phyloP scores from a whole-genome alignment of 2,329 filamentous ascomycete genomes.

The Talaromyces islandicus region DNA sequence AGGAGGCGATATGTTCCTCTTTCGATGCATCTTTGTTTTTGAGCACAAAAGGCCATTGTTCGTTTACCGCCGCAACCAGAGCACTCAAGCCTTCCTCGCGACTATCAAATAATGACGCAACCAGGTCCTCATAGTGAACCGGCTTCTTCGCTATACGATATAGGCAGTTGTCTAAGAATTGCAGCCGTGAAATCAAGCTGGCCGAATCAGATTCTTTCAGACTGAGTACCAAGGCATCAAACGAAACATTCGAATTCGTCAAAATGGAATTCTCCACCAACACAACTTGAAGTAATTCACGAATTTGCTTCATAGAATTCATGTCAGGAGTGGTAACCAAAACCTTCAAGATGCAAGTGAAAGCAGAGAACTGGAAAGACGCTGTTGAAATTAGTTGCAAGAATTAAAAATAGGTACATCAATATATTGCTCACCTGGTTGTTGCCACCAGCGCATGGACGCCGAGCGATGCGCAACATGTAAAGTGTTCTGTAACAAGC shows the following conservation, averaged over 20 bases:
- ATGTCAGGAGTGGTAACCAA: conserved; percentile 25
- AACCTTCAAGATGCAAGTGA: conserved; percentile 36
- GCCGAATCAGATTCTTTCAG: conserved; percentile 28
- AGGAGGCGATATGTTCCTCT: conserved; percentile 46
- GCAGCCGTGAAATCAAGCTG: conserved; percentile 41
- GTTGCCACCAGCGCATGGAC: conserved; percentile 86
- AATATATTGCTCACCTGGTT: conserved; percentile 43
- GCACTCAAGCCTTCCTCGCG: conserved; percentile 50
- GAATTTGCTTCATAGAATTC: conserved; percentile 27
- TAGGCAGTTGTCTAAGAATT: conserved; percentile 80
- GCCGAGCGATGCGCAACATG: conserved; percentile 74
- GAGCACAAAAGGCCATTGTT: conserved; percentile 69
- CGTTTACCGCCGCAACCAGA: conserved; percentile 62
- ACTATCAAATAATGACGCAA: conserved; percentile 33
- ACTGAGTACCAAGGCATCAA: conserved; percentile 33
- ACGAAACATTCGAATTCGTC: conserved; percentile 24
- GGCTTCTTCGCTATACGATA: conserved; percentile 68
- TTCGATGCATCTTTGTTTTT: conserved; percentile 44
- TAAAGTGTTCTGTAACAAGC: conserved; percentile 77
- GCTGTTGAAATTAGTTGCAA: conserved; percentile 16
- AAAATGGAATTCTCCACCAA: conserved; percentile 33
- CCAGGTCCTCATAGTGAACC: conserved; percentile 67
- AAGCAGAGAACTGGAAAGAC: conserved; percentile 37
- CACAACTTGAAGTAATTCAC: conserved; percentile 27
- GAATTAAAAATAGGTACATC: neutral